phyloP scores from a whole-genome alignment of 345 rosid genomes.

The Kernera saxatilis region DNA sequence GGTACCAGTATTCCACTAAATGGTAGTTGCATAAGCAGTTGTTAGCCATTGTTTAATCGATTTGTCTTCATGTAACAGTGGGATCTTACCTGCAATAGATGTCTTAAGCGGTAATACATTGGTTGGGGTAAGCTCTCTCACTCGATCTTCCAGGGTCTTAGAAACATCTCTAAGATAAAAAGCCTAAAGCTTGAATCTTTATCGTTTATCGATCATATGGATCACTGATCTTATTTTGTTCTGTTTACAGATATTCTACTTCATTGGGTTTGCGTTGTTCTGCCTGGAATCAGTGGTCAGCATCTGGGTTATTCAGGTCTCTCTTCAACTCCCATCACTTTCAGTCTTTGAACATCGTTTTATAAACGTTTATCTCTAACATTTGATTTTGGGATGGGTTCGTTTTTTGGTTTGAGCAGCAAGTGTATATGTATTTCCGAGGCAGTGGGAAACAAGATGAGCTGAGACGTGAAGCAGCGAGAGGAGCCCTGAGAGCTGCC shows the following conservation, averaged over 20 bases:
- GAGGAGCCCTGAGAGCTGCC: constrained; percentile 66
- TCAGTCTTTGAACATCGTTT: background rate
- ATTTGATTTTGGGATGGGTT: background rate
- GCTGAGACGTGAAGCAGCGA: constrained; percentile 49
- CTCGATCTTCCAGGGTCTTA: background rate
- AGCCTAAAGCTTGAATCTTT: background rate
- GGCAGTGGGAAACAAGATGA: constrained; percentile 73
- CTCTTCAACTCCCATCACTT: constrained; percentile 4
- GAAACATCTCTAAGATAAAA: background rate
- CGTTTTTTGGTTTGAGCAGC: constrained; percentile 40
- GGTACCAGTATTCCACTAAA: background rate
- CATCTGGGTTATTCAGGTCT: constrained; percentile 93
- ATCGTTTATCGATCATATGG: background rate
- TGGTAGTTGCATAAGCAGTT: background rate
- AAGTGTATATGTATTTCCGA: constrained; percentile 82
- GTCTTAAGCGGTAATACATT: constrained; percentile 36
- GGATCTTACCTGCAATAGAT: constrained; percentile 82
- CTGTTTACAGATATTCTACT: constrained; percentile 67
- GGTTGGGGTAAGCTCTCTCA: constrained; percentile 59
- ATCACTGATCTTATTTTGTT: background rate
- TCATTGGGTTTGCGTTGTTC: constrained; percentile 74
- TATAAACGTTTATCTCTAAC: background rate
- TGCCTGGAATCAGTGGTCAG: constrained; percentile 68
- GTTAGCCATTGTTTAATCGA: background rate
- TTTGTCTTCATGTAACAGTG: constrained; percentile 43